These are phyloP conservation scores for Flaveria linearis DNA, from an alignment of 129 eudicot genomes.

Conservation along the genomic window DNA sequence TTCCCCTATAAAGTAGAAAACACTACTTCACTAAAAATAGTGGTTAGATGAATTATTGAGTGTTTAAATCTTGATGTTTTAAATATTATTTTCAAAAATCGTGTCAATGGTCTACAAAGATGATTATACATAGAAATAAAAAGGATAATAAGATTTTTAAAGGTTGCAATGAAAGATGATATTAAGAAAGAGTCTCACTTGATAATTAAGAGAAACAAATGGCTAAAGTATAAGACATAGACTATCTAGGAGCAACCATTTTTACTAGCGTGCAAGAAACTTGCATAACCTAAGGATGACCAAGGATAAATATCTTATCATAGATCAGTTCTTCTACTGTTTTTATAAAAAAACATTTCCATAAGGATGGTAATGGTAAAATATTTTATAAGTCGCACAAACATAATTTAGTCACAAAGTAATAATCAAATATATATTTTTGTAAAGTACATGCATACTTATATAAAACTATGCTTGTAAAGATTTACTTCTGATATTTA, in stretches of 20 bases:
- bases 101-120: not conserved
- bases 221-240: not conserved
- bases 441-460: too few species aligned
- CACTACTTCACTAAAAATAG: slow-evolving; percentile 25
- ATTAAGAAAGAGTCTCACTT: not conserved
- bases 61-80: slow-evolving; percentile 13
- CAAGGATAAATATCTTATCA: too few species aligned
- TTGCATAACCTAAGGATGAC: too few species aligned
- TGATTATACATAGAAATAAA: not conserved
- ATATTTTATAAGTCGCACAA: too few species aligned
- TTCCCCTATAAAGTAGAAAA: slow-evolving; percentile 25
- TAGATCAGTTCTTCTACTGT: too few species aligned
- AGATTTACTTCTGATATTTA: too few species aligned
- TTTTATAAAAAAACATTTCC: too few species aligned
- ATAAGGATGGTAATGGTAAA: too few species aligned
- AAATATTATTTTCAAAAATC: slow-evolving; percentile 3
- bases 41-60: slow-evolving; percentile 39
- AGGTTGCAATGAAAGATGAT: not conserved
- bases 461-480: too few species aligned
- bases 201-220: not conserved
- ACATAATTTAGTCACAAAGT: too few species aligned
- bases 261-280: too few species aligned
- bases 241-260: not conserved
- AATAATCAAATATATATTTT: too few species aligned
- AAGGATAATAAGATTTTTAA: not conserved